Base-by-base conservation (phyloP, 2,329 filamentous ascomycete genomes). In the Pseudogymnoascus sp. region DNA sequence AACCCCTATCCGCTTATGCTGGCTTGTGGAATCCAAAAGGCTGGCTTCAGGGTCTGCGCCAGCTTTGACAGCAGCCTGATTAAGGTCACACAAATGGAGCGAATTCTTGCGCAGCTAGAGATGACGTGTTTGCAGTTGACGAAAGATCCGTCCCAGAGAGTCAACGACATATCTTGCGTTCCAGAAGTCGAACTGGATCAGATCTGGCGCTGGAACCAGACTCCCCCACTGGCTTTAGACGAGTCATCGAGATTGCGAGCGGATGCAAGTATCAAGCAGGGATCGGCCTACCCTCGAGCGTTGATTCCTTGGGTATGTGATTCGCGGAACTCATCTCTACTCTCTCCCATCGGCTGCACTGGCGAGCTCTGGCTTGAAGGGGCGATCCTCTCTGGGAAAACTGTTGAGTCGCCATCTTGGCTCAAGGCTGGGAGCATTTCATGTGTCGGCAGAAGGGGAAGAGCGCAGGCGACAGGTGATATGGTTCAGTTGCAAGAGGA, bases 1-100 rank as follows among this genome's bases (percentile, higher is more conserved):
- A 79, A 78, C 60, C 73, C 77, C 0, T 80, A 81, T 63, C 75
- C 78, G 4, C 71, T 80, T 1, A 81, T 80, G 79, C 63, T 80
- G 21, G 78, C 71, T 2, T 79, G 73, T 65, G 76, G 75, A 4
- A 74, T 79, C 5, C 69, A 70, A 21, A 75, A 74, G 62, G 72
- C 65, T 5, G 76, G 77, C 1, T 75, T 80, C 61, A 68, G 75
- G 61, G 71, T 78, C 9, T 75, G 74, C 21, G 76, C 76, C 1
- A 78, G 73, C 64, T 78, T 78, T 37, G 77, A 78, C 44, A 72
- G 65, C 60, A 71, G 66, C 17, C 35, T 76, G n/a, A 68, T 77
- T 17, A 65, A 70, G 35, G 62, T 68, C 1, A 9, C 64, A 0
- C 73, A 76, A 58, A 76, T 77, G 75, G 62, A 74, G 57, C 66